Evolutionary conservation across 2,329 filamentous ascomycete species (phyloP).

Genomic region (Diaporthe sp.): DNA sequence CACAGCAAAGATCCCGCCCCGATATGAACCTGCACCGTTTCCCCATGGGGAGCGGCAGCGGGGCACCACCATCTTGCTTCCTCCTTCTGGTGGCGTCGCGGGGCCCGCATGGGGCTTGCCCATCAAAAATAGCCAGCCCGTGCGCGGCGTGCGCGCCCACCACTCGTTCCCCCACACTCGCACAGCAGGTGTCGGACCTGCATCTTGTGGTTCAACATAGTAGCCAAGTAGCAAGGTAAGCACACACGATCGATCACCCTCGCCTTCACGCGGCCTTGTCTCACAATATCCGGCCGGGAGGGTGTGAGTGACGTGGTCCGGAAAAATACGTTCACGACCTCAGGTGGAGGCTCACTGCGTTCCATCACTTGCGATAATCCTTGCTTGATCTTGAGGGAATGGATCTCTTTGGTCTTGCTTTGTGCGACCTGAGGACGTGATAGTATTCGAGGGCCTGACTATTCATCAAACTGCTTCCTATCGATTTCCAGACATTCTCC

Average conservation of each 20-base stretch:
- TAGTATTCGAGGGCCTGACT: conserved; percentile 28
- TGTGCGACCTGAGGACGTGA: conserved; percentile 27
- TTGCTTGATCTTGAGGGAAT: neutral
- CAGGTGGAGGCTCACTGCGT: conserved; percentile 8
- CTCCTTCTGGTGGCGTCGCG: neutral
- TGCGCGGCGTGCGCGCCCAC: conserved; percentile 10
- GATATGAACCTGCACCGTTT: conserved; percentile 22
- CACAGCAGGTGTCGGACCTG: conserved; percentile 39
- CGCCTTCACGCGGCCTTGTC: conserved; percentile 8
- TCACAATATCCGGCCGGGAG: conserved; percentile 11
- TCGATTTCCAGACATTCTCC: conserved; percentile 12
- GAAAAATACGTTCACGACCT: conserved; percentile 19
- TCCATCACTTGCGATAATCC: conserved; percentile 13
- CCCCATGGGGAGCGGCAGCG: conserved; percentile 35
- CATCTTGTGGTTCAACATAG: conserved; percentile 32
- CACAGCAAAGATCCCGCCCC: conserved; percentile 24
- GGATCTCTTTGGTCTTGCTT: neutral
- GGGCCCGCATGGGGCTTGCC: neutral
- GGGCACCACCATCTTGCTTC: conserved; percentile 17
- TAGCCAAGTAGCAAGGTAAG: neutral
- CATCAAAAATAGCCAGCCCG: conserved; percentile 18
- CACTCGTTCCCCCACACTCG: conserved; percentile 21
- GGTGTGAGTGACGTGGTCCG: conserved; percentile 37
- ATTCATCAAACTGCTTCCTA: conserved; percentile 31
- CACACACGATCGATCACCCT: neutral